Base-by-base conservation (phyloP, 345 rosid species). In the Erysimum cheiranthoides region DNA sequence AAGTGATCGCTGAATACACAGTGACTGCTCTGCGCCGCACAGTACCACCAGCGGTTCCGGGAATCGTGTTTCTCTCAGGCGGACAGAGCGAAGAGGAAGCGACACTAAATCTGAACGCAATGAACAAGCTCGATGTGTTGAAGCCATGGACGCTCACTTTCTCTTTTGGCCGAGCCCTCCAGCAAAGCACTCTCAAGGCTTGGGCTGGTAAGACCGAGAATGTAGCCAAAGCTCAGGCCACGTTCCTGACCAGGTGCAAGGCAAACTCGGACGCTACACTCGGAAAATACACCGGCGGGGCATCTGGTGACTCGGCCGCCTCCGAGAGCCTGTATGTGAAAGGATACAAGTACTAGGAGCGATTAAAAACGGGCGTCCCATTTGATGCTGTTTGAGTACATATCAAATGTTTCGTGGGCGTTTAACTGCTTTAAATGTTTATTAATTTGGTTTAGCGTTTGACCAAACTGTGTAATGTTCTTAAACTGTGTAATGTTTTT, bases 71-170 rank as follows among this genome's bases (percentile, higher is more conserved):
- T 79, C 81, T 92, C 51, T 92, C 96, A 0, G 96, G 98, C 0
- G 97, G 97, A 42, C 97, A 94, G 75, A 92, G 97, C 25, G 97
- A 93, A 82, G 96, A 86, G 79, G 86, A 88, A 73, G 97, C 98
- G 0, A 89, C 98, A 1, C 42, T 75, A 72, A 94, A 94, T 80
- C 84, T 94, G 12, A 81, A 90, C 35, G 97, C 98, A 1, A 94
- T 94, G 96, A 90, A 94, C 85, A 90, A 86, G 85, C 86, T 90
- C 5, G 82, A 85, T 9, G 86, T 89, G 60, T 35, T 85, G 79
- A 94, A 89, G 80, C 97, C 97, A 70, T 94, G 98, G 98, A 86
- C 96, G 10, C 83, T 94, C 5, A 85, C 98, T 34, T 92, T 94
- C 92, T 94, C 98, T 1, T 94, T 94, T 49, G 96, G 97, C 27